Conservation (phyloP, 176 grass and related monocot species). For the Triticum urartu region DNA sequence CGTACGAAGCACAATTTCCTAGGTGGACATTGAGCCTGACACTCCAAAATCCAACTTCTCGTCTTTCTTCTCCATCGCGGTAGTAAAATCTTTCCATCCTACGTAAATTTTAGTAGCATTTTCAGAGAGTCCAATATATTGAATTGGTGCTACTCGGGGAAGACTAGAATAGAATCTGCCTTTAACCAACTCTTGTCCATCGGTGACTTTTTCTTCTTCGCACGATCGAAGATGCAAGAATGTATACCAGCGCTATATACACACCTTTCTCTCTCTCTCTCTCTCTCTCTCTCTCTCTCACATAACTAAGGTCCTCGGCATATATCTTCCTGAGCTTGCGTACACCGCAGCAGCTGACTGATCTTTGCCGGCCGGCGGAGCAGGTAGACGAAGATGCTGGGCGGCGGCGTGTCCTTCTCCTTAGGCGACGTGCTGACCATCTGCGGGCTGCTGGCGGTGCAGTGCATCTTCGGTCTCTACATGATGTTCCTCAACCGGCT, state of each 20-base stretch:
- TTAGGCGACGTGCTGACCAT: constrained; percentile 34
- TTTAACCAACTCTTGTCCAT: background rate
- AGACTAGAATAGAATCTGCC: too few relatives aligned
- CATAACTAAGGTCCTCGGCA: background rate
- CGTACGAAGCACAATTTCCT: constrained; percentile 5
- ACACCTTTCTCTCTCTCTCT: background rate
- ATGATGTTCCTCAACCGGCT: constrained; percentile 49
- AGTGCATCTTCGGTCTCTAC: constrained; percentile 44
- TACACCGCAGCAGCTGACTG: background rate
- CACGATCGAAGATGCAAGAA: background rate
- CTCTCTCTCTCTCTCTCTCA: background rate
- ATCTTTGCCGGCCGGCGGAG: background rate
- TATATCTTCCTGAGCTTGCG: background rate
- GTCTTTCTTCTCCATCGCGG: background rate
- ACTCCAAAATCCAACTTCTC: background rate
- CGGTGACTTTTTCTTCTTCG: background rate
- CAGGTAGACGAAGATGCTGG: background rate
- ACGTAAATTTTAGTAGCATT: too few relatives aligned
- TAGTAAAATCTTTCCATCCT: background rate
- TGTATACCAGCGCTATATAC: background rate
- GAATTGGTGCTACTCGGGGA: too few relatives aligned
- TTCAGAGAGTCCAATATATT: too few relatives aligned
- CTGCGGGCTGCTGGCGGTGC: constrained; percentile 44
- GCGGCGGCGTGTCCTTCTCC: constrained; percentile 5
- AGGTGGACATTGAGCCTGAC: background rate